phyloP scores from a whole-genome alignment of 2,329 filamentous ascomycete genomes.

The Exophiala xenobiotica region DNA sequence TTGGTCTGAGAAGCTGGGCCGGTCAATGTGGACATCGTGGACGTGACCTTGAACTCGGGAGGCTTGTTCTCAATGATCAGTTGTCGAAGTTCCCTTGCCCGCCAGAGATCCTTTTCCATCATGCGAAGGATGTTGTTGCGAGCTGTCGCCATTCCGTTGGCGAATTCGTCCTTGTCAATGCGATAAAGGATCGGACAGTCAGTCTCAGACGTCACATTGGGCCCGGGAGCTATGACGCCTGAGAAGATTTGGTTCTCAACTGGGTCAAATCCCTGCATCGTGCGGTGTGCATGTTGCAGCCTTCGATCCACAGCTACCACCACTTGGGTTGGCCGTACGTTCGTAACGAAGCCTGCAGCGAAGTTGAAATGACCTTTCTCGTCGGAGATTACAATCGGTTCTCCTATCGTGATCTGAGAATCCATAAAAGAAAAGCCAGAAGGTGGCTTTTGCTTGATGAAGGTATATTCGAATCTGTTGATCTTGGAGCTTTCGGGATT shows the following conservation, averaged over 20 bases:
- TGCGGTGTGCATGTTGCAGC: constrained; percentile 80
- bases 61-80: constrained; percentile 75
- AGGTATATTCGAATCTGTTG: constrained; percentile 84
- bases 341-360: constrained; percentile 84
- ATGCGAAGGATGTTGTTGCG: constrained; percentile 91
- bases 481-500: constrained; percentile 74
- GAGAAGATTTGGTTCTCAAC: constrained; percentile 78
- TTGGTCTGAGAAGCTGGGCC: constrained; percentile 55
- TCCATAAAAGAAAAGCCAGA: constrained; percentile 80
- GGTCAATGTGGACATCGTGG: constrained; percentile 63
- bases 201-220: background rate
- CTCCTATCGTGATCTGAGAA: constrained; percentile 81
- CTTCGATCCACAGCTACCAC: constrained; percentile 87
- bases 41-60: constrained; percentile 68
- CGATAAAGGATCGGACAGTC: constrained; percentile 63
- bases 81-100: constrained; percentile 69
- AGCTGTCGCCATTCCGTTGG: constrained; percentile 92
- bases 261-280: constrained; percentile 72
- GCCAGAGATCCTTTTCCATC: constrained; percentile 76
- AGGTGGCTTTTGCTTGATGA: constrained; percentile 66
- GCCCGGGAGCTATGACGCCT: constrained; percentile 71
- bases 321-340: constrained; percentile 71
- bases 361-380: constrained; percentile 93
- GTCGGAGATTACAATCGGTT: constrained; percentile 94
- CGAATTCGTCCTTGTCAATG: constrained; percentile 96